Evolutionary conservation across 164 flowering plant genomes (phyloP).

Genomic region (Platanus orientalis): DNA sequence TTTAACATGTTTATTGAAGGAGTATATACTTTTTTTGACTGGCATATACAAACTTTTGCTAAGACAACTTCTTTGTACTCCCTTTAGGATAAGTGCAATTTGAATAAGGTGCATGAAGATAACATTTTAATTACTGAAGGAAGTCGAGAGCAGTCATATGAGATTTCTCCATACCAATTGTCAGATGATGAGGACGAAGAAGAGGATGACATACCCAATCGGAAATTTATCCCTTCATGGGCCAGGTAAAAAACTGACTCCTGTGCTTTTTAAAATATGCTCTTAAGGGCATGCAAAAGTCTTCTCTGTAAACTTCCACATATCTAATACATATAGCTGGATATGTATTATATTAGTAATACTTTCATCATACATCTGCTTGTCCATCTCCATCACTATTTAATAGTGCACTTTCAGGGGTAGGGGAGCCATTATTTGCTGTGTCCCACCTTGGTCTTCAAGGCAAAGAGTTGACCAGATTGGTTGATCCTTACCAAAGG

Average conservation of each 20-base stretch:
- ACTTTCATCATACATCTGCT: not conserved
- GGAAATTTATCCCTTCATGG: conserved; percentile 77
- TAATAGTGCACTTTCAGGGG: not conserved
- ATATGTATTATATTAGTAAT: too few species aligned
- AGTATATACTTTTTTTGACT: not conserved
- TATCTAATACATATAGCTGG: not conserved
- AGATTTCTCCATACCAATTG: conserved; percentile 76
- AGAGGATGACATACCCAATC: conserved; percentile 43
- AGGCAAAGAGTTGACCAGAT: too few species aligned
- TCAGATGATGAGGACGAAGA: conserved; percentile 93
- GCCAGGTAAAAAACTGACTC: conserved; percentile 53
- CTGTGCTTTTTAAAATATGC: not conserved
- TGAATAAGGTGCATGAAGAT: conserved; percentile 19
- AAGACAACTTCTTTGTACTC: not conserved
- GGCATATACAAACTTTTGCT: not conserved
- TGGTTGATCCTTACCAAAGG: too few species aligned
- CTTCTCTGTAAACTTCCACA: too few species aligned
- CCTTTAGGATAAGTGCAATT: conserved; percentile 28
- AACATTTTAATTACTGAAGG: conserved; percentile 9
- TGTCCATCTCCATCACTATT: not conserved
- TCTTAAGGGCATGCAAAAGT: too few species aligned
- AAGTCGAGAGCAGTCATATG: conserved; percentile 56
- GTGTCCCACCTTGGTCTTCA: too few species aligned
- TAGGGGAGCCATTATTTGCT: too few species aligned
- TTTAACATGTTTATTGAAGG: too few species aligned